Evolutionary conservation across 495 filamentous ascomycete species (phyloP), one percentile per base, ranked within the genome.

Genomic region (Cercophora samala): DNA sequence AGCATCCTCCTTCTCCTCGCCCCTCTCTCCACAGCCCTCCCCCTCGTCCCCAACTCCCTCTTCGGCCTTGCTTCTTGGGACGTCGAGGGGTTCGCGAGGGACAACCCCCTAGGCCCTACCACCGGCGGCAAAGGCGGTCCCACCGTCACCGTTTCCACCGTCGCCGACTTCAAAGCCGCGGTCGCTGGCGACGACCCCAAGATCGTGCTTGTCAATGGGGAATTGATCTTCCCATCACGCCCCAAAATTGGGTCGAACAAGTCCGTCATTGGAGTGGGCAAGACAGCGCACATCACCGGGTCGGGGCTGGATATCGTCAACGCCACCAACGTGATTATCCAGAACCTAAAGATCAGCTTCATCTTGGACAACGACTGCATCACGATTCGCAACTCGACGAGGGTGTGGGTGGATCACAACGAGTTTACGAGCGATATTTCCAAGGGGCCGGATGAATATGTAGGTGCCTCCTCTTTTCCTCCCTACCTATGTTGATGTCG

Each of bases 341-440:
- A 82, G 8, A 89, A 90, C 77, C 70, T 90, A 52, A 81, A 80
- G 52, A 83, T 89, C 67, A 70, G 76, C 65, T 87, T 87, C 62
- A 87, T 89, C 24, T 82, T 81, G 8, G 78, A 79, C 19, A 83
- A 86, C 66, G 88, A 90, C 74, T 84, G 84, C 60, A 86, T 90
- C 70, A 83, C 78, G 63, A 82, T 90, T 58, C 80, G 82, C 70
- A 68, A 68, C 68, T 70, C 70, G 29, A 85, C 74, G 58, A 86
- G 89, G 60, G 81, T 90, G 25, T 90, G 88, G 87, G 77, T 90
- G 51, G 88, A 91, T 74, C 88, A 90, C 76, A 81, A 81, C 73
- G 88, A 91, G 73, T 79, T 91, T 6, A 83, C 82, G 11, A 85
- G 82, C 22, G 84, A 89, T 75, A 73, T 75, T 19, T 76, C 79